Evolutionary conservation across 164 flowering plant species (phyloP).

Genomic region (Vitis rotundifolia): DNA sequence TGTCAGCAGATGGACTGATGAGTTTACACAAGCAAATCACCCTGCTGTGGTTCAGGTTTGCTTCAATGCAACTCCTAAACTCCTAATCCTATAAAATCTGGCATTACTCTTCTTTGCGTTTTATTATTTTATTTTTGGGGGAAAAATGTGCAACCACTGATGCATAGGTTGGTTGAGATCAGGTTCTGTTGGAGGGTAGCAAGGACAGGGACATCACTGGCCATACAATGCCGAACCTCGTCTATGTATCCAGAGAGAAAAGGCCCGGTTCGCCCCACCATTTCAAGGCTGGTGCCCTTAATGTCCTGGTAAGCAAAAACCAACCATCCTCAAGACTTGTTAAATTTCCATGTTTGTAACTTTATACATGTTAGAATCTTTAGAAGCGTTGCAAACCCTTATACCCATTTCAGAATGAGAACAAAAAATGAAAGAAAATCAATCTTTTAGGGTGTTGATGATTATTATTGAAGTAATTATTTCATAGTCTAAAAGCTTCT

Average conservation of each 20-base stretch:
- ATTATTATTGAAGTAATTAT: too few species aligned
- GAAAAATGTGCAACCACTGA: too few species aligned
- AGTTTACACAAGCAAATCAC: slow-evolving; percentile 41
- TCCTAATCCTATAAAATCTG: too few species aligned
- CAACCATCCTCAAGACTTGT: not conserved
- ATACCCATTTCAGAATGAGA: too few species aligned
- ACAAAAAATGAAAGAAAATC: too few species aligned
- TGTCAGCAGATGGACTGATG: slow-evolving; percentile 32
- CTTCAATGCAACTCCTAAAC: not conserved
- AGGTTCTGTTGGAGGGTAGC: slow-evolving; percentile 54
- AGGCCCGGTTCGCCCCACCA: slow-evolving; percentile 48
- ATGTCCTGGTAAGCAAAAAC: slow-evolving; percentile 46
- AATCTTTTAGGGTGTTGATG: too few species aligned
- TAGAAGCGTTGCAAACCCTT: too few species aligned
- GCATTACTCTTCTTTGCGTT: too few species aligned
- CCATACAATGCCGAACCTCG: slow-evolving; percentile 61
- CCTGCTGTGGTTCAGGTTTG: slow-evolving; percentile 50
- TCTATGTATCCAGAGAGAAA: slow-evolving; percentile 75
- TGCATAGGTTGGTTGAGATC: not conserved
- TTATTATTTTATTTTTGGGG: too few species aligned
- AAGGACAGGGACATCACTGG: slow-evolving; percentile 53
- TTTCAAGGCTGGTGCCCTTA: slow-evolving; percentile 96
- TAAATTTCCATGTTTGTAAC: not conserved
- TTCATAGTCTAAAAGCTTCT: too few species aligned
- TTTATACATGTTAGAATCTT: too few species aligned